Percentiles rank a stretch among this genome's conserved stretches.
Evolutionary conservation across 179 eudicot species (phyloP).

Genomic region (Gypsophila paniculata): DNA sequence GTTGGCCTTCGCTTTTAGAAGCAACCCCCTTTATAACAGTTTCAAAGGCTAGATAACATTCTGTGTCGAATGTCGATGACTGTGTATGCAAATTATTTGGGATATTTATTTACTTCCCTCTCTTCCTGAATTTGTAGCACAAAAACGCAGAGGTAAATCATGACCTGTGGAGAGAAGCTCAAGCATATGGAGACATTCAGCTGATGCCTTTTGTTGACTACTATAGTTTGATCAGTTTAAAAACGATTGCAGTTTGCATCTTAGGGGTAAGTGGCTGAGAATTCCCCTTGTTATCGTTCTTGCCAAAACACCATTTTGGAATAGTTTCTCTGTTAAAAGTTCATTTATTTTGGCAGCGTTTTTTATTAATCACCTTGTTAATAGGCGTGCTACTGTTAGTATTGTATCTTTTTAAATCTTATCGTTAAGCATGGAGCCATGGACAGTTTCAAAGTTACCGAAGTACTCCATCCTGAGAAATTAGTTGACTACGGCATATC

Average conservation of each 20-base stretch:
- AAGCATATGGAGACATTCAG: constrained; percentile 87
- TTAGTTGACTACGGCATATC: background rate
- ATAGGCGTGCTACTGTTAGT: background rate
- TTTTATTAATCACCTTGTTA: background rate
- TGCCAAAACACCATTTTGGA: too few relatives aligned
- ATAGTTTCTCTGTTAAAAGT: too few relatives aligned
- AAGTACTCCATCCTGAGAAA: constrained; percentile 1
- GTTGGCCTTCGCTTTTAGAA: background rate
- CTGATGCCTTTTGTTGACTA: constrained; percentile 97
- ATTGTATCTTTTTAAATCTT: background rate
- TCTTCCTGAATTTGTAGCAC: constrained; percentile 47
- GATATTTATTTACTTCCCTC: constrained; percentile 6
- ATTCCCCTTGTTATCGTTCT: too few relatives aligned
- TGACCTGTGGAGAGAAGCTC: constrained; percentile 86
- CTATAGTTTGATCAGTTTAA: constrained; percentile 76
- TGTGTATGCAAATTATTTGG: background rate
- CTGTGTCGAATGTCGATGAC: too few relatives aligned
- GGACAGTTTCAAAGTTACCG: background rate
- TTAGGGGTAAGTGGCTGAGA: constrained; percentile 58
- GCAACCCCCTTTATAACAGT: constrained; percentile 3
- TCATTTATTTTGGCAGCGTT: too few relatives aligned
- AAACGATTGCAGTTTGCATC: constrained; percentile 82
- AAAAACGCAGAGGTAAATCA: constrained; percentile 68
- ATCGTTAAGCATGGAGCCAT: background rate
- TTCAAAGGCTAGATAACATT: background rate